Evolutionary conservation across 1,284 basidiomycete genomes (phyloP).

Genomic region (Sporisorium iseilematis-ciliati): DNA sequence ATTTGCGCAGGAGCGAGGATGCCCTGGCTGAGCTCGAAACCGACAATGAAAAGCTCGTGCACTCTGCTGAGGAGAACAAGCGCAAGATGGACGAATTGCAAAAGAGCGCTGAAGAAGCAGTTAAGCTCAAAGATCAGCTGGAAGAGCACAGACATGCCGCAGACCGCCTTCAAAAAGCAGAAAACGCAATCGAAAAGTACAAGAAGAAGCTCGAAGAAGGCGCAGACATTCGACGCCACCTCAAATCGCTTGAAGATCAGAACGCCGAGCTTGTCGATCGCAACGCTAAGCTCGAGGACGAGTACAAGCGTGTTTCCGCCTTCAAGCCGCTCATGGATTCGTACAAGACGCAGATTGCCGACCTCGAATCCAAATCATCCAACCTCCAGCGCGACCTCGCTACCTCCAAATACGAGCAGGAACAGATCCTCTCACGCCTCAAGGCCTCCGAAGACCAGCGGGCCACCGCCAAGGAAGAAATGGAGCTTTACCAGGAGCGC

Average conservation of each 20-base stretch:
- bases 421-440: conserved; percentile 53
- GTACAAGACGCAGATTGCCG: conserved; percentile 87
- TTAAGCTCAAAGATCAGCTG: conserved; percentile 87
- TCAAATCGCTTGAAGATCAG: conserved; percentile 89
- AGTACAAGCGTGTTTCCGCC: conserved; percentile 85
- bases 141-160: conserved; percentile 85
- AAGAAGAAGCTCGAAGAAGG: conserved; percentile 97
- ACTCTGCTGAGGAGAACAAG: conserved; percentile 32
- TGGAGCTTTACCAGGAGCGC: conserved; percentile 91
- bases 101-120: conserved; percentile 80
- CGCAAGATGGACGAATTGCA: conserved; percentile 81
- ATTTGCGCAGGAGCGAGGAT: conserved; percentile 59
- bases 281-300: conserved; percentile 89
- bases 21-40: conserved; percentile 57
- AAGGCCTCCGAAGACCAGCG: conserved; percentile 76
- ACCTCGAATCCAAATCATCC: conserved; percentile 81
- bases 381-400: conserved; percentile 75
- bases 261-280: conserved; percentile 91
- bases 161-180: conserved; percentile 89
- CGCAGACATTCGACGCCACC: conserved; percentile 84
- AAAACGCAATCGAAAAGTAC: conserved; percentile 98
- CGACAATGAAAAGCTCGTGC: conserved; percentile 54
- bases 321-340: conserved; percentile 92
- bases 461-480: conserved; percentile 82
- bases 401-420: conserved; percentile 55